These are phyloP conservation scores for Strobilomyces confusus DNA, from an alignment of 768 basidiomycete species.

Conservation along the genomic window DNA sequence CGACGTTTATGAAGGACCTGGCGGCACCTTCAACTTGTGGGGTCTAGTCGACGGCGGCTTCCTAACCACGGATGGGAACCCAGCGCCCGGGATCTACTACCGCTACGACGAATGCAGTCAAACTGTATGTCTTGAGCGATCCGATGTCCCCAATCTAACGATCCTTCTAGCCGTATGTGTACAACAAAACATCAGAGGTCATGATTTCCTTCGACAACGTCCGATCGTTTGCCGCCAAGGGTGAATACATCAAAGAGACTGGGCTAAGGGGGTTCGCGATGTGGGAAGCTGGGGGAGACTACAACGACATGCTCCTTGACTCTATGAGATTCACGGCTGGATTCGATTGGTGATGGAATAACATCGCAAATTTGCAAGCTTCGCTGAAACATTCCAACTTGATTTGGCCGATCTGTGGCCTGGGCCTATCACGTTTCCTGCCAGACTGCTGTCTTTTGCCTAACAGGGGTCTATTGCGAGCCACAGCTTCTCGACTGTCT, in stretches of 20 bases:
- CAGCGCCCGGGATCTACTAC: slow-evolving; percentile 46
- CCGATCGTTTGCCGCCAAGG: slow-evolving; percentile 57
- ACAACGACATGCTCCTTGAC: slow-evolving; percentile 52
- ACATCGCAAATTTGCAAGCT: neutral
- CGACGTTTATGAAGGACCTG: slow-evolving; percentile 42
- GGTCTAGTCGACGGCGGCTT: slow-evolving; percentile 56
- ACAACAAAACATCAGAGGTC: slow-evolving; percentile 50
- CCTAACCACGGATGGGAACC: slow-evolving; percentile 31
- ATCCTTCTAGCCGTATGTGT: slow-evolving; percentile 55
- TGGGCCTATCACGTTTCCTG: neutral
- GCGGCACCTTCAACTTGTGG: slow-evolving; percentile 58
- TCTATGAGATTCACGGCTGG: slow-evolving; percentile 38
- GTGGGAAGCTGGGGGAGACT: slow-evolving; percentile 72
- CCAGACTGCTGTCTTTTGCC: neutral
- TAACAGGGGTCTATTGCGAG: neutral
- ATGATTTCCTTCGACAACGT: slow-evolving; percentile 67
- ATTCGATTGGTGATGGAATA: neutral
- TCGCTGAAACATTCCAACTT: no score
- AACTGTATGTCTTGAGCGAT: slow-evolving; percentile 42
- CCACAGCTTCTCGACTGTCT: neutral
- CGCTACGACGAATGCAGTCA: slow-evolving; percentile 63
- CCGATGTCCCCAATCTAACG: neutral
- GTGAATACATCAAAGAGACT: slow-evolving; percentile 48
- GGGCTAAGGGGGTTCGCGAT: slow-evolving; percentile 61
- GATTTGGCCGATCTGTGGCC: neutral